These are phyloP conservation scores for Neospermospora avenae DNA, from an alignment of 2,329 filamentous ascomycete species.

Conservation along the genomic window DNA sequence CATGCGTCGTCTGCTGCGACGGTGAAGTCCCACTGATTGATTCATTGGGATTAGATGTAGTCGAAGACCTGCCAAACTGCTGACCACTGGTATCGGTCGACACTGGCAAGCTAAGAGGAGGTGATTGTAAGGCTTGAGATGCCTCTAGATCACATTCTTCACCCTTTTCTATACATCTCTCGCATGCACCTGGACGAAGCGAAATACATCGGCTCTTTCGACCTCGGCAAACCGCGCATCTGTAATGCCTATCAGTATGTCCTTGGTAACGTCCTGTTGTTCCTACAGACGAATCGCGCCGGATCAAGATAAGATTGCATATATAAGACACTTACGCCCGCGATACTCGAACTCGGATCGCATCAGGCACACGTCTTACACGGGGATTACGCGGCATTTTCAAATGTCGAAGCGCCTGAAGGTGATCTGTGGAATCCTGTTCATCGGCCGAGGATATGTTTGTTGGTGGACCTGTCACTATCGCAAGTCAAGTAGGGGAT, in stretches of 20 bases:
- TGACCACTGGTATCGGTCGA: neutral
- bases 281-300: neutral
- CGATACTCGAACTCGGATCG: neutral
- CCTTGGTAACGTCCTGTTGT: neutral
- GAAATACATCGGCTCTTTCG: neutral
- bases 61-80: neutral
- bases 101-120: too few species aligned
- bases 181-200: neutral
- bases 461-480: too few species aligned
- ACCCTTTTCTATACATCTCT: neutral
- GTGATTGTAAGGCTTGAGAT: neutral
- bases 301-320: neutral
- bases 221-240: neutral
- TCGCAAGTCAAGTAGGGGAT: too few species aligned
- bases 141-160: neutral
- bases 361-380: neutral
- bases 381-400: neutral
- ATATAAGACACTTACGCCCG: neutral
- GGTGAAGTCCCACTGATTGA: neutral
- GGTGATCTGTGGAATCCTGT: too few species aligned
- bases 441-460: too few species aligned
- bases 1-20: neutral
- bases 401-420: too few species aligned
- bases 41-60: neutral
- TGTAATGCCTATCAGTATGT: neutral